Evolutionary conservation across 129 eudicot genomes (phyloP).

Genomic region (Chrysanthemum makinoi): DNA sequence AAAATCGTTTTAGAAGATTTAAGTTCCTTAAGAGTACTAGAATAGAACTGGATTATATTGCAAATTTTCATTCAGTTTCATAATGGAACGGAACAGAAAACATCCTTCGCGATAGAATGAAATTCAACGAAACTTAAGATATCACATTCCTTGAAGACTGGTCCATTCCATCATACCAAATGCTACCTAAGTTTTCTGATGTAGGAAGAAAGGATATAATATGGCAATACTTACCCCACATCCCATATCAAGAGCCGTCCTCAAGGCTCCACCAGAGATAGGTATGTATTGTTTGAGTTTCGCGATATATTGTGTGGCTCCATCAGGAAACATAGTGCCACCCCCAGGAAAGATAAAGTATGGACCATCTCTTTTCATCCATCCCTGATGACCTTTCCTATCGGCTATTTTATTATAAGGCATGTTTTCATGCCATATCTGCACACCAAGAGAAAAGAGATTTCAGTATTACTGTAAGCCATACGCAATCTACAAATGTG

Average conservation of each 20-base stretch:
- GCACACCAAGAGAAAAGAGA: slow-evolving; percentile 20
- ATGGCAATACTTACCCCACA: slow-evolving; percentile 70
- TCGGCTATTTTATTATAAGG: slow-evolving; percentile 94
- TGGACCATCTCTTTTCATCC: slow-evolving; percentile 98
- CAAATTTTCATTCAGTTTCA: background rate
- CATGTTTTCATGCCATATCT: slow-evolving; percentile 99
- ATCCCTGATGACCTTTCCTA: slow-evolving; percentile 97
- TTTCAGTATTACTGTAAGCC: background rate
- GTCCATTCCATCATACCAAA: background rate
- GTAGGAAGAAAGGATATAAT: background rate
- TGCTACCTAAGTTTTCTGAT: background rate
- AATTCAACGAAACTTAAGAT: background rate
- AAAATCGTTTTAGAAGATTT: no score
- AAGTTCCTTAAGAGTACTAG: background rate
- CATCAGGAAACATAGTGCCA: slow-evolving; percentile 98
- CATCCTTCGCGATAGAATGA: background rate
- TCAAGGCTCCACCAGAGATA: slow-evolving; percentile 71
- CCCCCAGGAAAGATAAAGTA: slow-evolving; percentile 97
- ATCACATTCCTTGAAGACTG: background rate
- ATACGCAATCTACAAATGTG: background rate
- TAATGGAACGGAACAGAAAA: background rate
- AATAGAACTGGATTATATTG: background rate
- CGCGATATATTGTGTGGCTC: slow-evolving; percentile 85
- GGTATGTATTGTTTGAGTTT: slow-evolving; percentile 92
- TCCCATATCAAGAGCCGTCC: slow-evolving; percentile 99